Conservation (phyloP, 441 rosid species). For the Capsella rubella region DNA sequence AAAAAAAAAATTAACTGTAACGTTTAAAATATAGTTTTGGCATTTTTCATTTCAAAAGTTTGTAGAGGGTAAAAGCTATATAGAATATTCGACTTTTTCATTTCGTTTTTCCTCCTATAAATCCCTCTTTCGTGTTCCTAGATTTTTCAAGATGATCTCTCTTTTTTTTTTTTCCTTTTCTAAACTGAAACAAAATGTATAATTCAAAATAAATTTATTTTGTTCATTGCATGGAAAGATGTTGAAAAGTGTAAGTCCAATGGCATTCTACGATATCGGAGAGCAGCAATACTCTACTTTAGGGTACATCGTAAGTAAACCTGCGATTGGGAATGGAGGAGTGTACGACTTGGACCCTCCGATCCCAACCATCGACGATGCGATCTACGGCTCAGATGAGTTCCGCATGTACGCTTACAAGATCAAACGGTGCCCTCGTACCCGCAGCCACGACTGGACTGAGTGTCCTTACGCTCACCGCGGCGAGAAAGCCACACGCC, state of each 20-base stretch:
- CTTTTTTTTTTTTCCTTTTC: background rate
- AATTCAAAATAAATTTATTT: background rate
- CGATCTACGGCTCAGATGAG: constrained; percentile 67
- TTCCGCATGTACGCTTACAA: constrained; percentile 90
- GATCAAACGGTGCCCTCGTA: constrained; percentile 73
- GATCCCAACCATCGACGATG: constrained; percentile 48
- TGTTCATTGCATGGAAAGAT: constrained; percentile 31
- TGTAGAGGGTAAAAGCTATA: constrained; percentile 25
- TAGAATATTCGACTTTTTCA: constrained; percentile 25
- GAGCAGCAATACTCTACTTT: constrained; percentile 45
- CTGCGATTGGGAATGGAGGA: constrained; percentile 25
- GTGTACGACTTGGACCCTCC: constrained; percentile 32
- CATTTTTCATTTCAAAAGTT: constrained; percentile 28
- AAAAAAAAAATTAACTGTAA: constrained; percentile 28
- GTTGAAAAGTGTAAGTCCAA: constrained; percentile 35
- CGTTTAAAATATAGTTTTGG: constrained; percentile 31
- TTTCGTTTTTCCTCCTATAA: constrained; percentile 37
- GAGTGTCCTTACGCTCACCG: constrained; percentile 90
- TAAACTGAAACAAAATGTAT: constrained; percentile 3
- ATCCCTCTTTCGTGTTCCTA: constrained; percentile 30
- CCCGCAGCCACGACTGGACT: constrained; percentile 88
- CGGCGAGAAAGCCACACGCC: constrained; percentile 86
- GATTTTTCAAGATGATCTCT: constrained; percentile 18
- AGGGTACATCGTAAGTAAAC: constrained; percentile 40
- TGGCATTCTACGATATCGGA: constrained; percentile 39